phyloP scores from a whole-genome alignment of 441 rosid genomes.

The Flueggea neowawraea region DNA sequence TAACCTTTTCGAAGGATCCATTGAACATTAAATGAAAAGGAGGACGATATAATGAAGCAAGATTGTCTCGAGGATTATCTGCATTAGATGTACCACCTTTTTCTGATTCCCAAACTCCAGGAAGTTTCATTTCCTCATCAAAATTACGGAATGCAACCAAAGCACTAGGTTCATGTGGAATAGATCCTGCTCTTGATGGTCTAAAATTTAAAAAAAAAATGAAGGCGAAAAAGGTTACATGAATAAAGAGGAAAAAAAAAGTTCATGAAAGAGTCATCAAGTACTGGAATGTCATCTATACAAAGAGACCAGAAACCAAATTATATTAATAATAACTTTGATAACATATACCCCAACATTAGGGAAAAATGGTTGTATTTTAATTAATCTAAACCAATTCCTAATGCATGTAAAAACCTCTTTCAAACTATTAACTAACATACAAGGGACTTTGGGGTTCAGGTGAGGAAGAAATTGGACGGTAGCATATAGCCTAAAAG shows the following conservation, averaged over 20 bases:
- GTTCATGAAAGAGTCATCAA: not conserved
- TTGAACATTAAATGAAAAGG: slow-evolving; percentile 80
- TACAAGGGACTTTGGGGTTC: too few relatives aligned
- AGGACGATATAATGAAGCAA: slow-evolving; percentile 92
- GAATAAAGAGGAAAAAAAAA: not conserved
- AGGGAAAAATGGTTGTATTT: too few relatives aligned
- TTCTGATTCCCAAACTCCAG: slow-evolving; percentile 93
- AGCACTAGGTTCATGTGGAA: slow-evolving; percentile 49
- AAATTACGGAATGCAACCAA: slow-evolving; percentile 87
- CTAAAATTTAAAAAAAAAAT: slow-evolving; percentile 25
- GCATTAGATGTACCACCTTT: slow-evolving; percentile 65
- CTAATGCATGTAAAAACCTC: too few relatives aligned
- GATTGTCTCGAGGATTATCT: slow-evolving; percentile 70
- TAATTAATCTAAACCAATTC: too few relatives aligned
- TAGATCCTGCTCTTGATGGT: slow-evolving; percentile 43
- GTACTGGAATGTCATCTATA: too few relatives aligned
- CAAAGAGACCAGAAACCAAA: too few relatives aligned
- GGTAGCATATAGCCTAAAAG: too few relatives aligned
- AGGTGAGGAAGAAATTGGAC: too few relatives aligned
- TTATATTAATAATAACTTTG: too few relatives aligned
- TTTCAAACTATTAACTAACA: too few relatives aligned
- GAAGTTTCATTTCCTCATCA: slow-evolving; percentile 79
- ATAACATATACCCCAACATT: too few relatives aligned
- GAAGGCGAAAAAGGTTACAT: slow-evolving; percentile 5
- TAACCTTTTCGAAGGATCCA: slow-evolving; percentile 93